These are phyloP conservation scores for Pachysolen tannophilus DNA, from an alignment of 805 yeast species.

Conservation along the genomic window DNA sequence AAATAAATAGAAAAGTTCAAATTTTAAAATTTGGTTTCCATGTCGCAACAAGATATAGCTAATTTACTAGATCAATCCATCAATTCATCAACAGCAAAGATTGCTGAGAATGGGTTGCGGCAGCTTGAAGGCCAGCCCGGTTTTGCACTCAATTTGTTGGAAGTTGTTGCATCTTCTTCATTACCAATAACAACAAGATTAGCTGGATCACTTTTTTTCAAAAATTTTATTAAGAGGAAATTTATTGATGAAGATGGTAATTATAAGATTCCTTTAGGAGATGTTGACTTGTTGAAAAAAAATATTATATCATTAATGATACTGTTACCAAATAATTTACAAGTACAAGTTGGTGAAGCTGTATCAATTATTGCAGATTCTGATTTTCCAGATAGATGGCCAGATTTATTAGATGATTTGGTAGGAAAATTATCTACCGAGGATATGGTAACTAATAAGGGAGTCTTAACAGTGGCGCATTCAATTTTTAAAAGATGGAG, in stretches of 20 bases:
- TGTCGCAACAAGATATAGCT: conserved; percentile 33
- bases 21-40: background rate
- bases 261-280: conserved; percentile 51
- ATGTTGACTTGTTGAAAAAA: conserved; percentile 58
- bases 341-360: conserved; percentile 92
- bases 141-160: conserved; percentile 68
- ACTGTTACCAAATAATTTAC: conserved; percentile 66
- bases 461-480: conserved; percentile 87
- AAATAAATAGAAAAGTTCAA: too few relatives aligned
- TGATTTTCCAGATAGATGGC: conserved; percentile 93
- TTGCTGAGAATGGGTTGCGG: conserved; percentile 59
- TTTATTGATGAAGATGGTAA: conserved; percentile 92
- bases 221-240: conserved; percentile 73
- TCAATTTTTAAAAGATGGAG: conserved; percentile 97
- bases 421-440: conserved; percentile 54
- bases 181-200: conserved; percentile 53
- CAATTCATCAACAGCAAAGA: conserved; percentile 52
- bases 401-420: conserved; percentile 62
- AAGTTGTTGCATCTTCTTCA: conserved; percentile 61
- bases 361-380: conserved; percentile 89
- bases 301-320: conserved; percentile 88
- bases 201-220: conserved; percentile 87
- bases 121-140: conserved; percentile 60
- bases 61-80: conserved; percentile 55
- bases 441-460: conserved; percentile 72